Conservation (phyloP, 2,329 filamentous ascomycete species). For the Calycina herbarum region DNA sequence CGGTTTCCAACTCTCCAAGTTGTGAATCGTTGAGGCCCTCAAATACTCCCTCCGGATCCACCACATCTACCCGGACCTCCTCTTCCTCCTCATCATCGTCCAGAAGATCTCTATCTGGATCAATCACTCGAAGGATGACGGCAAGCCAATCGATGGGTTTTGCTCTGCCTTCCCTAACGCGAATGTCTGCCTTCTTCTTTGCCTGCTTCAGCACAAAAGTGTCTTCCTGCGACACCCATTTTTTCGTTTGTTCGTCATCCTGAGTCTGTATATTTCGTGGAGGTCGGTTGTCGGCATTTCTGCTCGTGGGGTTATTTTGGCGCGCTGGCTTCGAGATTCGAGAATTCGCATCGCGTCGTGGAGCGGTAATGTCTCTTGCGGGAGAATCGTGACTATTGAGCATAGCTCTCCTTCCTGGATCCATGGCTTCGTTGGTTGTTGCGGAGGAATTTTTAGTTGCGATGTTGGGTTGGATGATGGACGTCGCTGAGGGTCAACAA, state of each 20-base stretch:
- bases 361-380: conserved; percentile 53
- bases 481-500: neutral
- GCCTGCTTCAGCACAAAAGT: conserved; percentile 93
- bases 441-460: neutral
- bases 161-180: conserved; percentile 85
- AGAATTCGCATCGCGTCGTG: conserved; percentile 54
- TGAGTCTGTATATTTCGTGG: conserved; percentile 31
- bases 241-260: conserved; percentile 72
- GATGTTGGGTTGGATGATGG: neutral
- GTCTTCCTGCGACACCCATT: conserved; percentile 93
- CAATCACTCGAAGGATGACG: conserved; percentile 85
- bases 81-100: conserved; percentile 70
- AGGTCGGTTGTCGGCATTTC: conserved; percentile 31
- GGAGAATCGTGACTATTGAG: conserved; percentile 39
- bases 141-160: conserved; percentile 93
- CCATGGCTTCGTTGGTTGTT: conserved; percentile 26
- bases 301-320: conserved; percentile 34
- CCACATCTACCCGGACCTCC: conserved; percentile 71
- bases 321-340: conserved; percentile 55
- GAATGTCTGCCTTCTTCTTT: conserved; percentile 96
- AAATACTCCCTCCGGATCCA: conserved; percentile 79
- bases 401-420: conserved; percentile 36
- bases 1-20: conserved; percentile 74
- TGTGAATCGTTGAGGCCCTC: conserved; percentile 67
- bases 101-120: conserved; percentile 79